phyloP scores from a whole-genome alignment of 192 early-diverging fungal species.

The Oehlia diaphana region DNA sequence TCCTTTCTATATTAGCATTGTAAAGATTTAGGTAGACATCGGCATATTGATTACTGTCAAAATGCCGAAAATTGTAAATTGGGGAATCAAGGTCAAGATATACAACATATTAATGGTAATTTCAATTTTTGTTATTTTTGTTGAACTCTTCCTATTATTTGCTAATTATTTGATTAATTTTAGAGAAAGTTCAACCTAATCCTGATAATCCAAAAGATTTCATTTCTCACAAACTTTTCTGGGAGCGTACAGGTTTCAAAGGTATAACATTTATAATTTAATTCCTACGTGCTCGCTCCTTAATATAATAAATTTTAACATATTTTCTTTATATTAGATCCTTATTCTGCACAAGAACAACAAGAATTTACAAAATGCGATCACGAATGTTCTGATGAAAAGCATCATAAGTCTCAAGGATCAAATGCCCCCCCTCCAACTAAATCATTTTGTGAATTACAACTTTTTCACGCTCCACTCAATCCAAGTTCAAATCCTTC shows the following conservation, averaged over 20 bases:
- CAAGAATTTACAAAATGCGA: slow-evolving; percentile 24
- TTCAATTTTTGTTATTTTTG: not conserved
- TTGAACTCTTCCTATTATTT: not conserved
- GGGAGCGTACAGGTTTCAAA: slow-evolving; percentile 30
- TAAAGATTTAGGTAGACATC: slow-evolving; percentile 25
- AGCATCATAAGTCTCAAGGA: slow-evolving; percentile 1
- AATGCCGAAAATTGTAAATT: slow-evolving; percentile 11
- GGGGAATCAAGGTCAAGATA: not conserved
- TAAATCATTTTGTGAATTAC: slow-evolving; percentile 16
- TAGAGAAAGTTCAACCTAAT: slow-evolving; percentile 17
- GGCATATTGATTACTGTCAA: slow-evolving; percentile 34
- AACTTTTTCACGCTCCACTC: slow-evolving; percentile 18
- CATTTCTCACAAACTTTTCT: slow-evolving; percentile 28
- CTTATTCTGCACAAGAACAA: slow-evolving; percentile 16
- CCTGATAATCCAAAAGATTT: slow-evolving; percentile 9
- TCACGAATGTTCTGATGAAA: slow-evolving; percentile 26
- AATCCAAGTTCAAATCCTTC: not conserved
- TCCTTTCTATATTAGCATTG: slow-evolving; percentile 1
- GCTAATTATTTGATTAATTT: not conserved
- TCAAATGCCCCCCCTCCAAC: not conserved
- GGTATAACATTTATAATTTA: slow-evolving; percentile 16
- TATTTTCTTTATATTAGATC: slow-evolving; percentile 10
- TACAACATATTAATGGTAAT: slow-evolving; percentile 21
- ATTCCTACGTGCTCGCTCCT: not conserved
- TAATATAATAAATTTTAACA: not conserved